These are phyloP conservation scores for Sporothrix mexicana DNA, from an alignment of 2,329 filamentous ascomycete genomes.

Conservation along the genomic window DNA sequence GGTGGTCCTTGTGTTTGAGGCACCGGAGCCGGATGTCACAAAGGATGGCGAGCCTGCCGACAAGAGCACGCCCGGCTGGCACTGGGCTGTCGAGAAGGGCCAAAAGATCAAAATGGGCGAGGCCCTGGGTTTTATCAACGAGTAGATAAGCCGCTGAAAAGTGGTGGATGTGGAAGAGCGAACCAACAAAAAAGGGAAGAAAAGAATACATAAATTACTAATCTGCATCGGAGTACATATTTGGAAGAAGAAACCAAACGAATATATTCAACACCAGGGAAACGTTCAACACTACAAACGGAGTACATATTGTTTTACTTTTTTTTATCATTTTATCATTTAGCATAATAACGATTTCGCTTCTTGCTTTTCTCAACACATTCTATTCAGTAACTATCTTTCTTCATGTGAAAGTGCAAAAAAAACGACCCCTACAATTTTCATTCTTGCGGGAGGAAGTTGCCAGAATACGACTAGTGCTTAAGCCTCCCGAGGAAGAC, in stretches of 20 bases:
- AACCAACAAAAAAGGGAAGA: not conserved
- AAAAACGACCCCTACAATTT: too few species aligned
- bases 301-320: conserved; percentile 13
- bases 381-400: not conserved
- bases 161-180: not conserved
- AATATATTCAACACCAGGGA: conserved; percentile 33
- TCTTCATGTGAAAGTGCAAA: not conserved
- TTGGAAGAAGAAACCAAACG: not conserved
- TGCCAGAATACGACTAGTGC: conserved; percentile 6
- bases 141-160: conserved; percentile 39
- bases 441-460: not conserved
- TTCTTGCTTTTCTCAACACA: conserved; percentile 8
- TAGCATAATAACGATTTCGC: conserved; percentile 10
- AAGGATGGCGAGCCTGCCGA: conserved; percentile 51
- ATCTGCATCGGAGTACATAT: conserved; percentile 26
- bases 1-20: conserved; percentile 95
- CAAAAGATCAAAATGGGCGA: conserved; percentile 89
- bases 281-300: conserved; percentile 32
- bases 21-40: conserved; percentile 59
- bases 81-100: conserved; percentile 85
- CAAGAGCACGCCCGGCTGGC: conserved; percentile 71
- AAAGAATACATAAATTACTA: conserved; percentile 21
- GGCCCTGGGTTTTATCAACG: conserved; percentile 75
- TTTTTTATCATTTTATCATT: not conserved
- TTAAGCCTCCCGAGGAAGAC: not conserved